Percentiles rank a stretch among this genome's conserved stretches.
Conservation (phyloP, 2,329 filamentous ascomycete species). For the Diaporthe sp. region DNA sequence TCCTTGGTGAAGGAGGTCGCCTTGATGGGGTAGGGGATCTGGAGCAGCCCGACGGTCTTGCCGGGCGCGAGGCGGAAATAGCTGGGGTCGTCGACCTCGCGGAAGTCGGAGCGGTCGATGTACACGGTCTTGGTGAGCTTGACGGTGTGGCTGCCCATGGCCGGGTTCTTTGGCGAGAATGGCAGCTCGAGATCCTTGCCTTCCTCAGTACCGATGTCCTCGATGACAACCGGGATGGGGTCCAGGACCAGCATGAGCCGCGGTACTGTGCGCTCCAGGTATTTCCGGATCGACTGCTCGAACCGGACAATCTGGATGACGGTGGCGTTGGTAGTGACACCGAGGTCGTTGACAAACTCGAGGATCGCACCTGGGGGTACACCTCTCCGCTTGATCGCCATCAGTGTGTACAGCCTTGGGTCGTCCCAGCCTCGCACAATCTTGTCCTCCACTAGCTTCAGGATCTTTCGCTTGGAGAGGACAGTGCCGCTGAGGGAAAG, state of each 20-base stretch:
- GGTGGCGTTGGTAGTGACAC: slow-evolving; percentile 85
- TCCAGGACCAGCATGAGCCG: slow-evolving; percentile 92
- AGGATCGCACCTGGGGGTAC: slow-evolving; percentile 90
- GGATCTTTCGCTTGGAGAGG: slow-evolving; percentile 87
- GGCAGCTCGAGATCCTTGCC: slow-evolving; percentile 74
- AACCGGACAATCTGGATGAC: slow-evolving; percentile 87
- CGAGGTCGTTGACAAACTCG: slow-evolving; percentile 91
- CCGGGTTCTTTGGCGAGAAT: slow-evolving; percentile 63
- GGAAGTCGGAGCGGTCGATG: slow-evolving; percentile 79
- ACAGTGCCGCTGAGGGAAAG: slow-evolving; percentile 88
- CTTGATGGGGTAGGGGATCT: slow-evolving; percentile 74
- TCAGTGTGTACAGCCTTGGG: slow-evolving; percentile 89
- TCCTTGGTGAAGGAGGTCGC: slow-evolving; percentile 76
- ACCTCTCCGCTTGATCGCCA: slow-evolving; percentile 85
- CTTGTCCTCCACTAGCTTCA: slow-evolving; percentile 78
- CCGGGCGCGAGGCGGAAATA: slow-evolving; percentile 80
- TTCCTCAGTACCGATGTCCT: slow-evolving; percentile 80
- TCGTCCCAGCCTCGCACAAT: slow-evolving; percentile 92
- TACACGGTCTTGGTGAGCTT: slow-evolving; percentile 75
- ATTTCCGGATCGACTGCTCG: slow-evolving; percentile 86
- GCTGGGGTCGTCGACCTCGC: slow-evolving; percentile 74
- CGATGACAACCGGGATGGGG: slow-evolving; percentile 85
- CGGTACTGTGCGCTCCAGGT: slow-evolving; percentile 89
- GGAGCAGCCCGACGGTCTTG: slow-evolving; percentile 76
- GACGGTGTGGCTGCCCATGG: slow-evolving; percentile 52